A percentile compares a stretch with the other conserved stretches of the same genome.
Evolutionary conservation across 2,329 filamentous ascomycete species (phyloP).

Genomic region (Sclerotinia nivalis): DNA sequence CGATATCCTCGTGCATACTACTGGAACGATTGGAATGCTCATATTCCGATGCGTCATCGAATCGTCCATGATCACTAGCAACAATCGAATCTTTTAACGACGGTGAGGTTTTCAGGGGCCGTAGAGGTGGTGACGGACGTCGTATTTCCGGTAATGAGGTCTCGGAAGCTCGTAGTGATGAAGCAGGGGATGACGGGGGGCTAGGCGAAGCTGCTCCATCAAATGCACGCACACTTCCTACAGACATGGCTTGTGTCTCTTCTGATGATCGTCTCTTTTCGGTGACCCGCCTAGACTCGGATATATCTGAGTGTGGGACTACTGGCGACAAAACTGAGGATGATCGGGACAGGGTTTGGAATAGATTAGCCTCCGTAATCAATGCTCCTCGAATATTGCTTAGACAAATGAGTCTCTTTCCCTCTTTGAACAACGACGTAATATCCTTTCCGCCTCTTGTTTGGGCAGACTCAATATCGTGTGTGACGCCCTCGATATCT

Average conservation of each 20-base stretch:
- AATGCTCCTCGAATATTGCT: constrained; percentile 63
- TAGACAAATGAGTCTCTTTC: constrained; percentile 65
- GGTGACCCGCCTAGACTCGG: constrained; percentile 38
- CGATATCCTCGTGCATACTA: constrained; percentile 28
- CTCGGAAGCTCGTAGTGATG: constrained; percentile 29
- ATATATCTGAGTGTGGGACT: constrained; percentile 49
- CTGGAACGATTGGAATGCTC: constrained; percentile 33
- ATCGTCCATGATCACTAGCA: constrained; percentile 38
- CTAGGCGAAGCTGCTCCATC: constrained; percentile 32
- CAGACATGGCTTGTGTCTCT: constrained; percentile 42
- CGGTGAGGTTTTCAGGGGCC: not conserved
- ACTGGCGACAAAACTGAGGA: constrained; percentile 60
- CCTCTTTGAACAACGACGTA: constrained; percentile 51
- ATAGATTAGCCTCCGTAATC: constrained; percentile 67
- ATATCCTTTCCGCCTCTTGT: constrained; percentile 35
- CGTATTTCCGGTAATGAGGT: constrained; percentile 27
- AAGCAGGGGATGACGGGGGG: constrained; percentile 25
- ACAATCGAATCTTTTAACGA: constrained; percentile 30
- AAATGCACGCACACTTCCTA: constrained; percentile 33
- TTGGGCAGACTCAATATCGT: constrained; percentile 27
- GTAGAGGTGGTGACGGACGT: not conserved
- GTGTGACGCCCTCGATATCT: constrained; percentile 66
- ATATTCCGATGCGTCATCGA: constrained; percentile 42
- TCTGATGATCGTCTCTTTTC: constrained; percentile 28
- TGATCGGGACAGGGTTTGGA: constrained; percentile 59